These are phyloP conservation scores for Agrocybe chaxingu DNA, from an alignment of 768 basidiomycete species.

Conservation along the genomic window DNA sequence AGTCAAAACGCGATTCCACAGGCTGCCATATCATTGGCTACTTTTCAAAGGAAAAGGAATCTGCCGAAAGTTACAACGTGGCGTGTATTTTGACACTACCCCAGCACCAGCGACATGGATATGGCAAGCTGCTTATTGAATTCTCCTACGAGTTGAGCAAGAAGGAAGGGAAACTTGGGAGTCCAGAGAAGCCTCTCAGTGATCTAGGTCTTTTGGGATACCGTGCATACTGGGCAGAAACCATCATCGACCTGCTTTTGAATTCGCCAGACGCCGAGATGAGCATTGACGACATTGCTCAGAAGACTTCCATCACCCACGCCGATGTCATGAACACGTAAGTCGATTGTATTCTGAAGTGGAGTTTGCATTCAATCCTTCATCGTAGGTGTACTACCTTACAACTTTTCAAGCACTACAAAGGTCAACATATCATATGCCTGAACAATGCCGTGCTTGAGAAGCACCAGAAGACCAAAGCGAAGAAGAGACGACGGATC, in stretches of 20 bases:
- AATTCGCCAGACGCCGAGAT: conserved; percentile 73
- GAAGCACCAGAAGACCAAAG: conserved; percentile 80
- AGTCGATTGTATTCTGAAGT: conserved; percentile 30
- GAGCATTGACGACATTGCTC: conserved; percentile 95
- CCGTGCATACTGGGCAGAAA: conserved; percentile 96
- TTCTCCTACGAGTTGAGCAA: conserved; percentile 98
- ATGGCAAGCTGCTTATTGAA: conserved; percentile 93
- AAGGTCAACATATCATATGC: conserved; percentile 91
- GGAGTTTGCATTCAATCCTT: conserved; percentile 5
- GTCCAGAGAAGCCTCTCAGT: conserved; percentile 95
- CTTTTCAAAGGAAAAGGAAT: conserved; percentile 99
- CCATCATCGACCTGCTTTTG: conserved; percentile 87
- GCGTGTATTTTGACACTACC: conserved; percentile 99
- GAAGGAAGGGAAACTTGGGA: conserved; percentile 92
- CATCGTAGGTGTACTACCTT: conserved; percentile 82
- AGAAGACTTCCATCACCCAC: conserved; percentile 92
- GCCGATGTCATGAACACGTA: conserved; percentile 98
- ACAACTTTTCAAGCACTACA: conserved; percentile 94
- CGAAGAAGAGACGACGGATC: conserved; percentile 77
- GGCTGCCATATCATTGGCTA: conserved; percentile 97
- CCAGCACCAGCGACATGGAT: conserved; percentile 95
- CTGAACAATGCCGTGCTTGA: conserved; percentile 89
- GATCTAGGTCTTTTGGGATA: conserved; percentile 93
- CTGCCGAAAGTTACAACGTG: conserved; percentile 96
- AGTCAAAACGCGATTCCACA: conserved; percentile 81